Conservation (phyloP, 257 asterid genomes). For the Nicotiana noctiflora region DNA sequence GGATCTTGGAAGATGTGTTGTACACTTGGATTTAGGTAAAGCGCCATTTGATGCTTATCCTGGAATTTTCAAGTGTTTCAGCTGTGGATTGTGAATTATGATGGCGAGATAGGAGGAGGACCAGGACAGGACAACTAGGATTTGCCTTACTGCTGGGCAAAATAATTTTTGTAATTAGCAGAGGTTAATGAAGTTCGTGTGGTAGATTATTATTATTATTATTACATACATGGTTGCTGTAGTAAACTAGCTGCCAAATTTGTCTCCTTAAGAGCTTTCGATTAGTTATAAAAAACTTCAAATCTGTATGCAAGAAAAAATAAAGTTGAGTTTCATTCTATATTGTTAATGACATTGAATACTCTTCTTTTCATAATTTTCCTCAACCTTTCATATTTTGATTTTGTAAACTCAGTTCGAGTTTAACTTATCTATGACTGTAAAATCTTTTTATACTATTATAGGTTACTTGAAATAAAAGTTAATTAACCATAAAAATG, state of each 20-base stretch:
- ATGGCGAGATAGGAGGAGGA: background rate
- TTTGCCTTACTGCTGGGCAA: background rate
- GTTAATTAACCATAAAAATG: no score
- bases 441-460: no score
- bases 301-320: background rate
- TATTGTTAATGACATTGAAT: background rate
- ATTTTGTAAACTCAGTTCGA: background rate
- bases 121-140: background rate
- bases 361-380: background rate
- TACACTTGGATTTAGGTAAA: background rate
- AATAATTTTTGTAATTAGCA: conserved; percentile 8
- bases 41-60: conserved; percentile 4
- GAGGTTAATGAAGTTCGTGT: background rate
- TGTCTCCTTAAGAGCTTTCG: background rate
- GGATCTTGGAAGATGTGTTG: background rate
- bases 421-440: background rate
- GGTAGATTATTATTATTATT: background rate
- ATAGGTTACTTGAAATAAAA: no score
- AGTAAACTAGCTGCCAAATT: background rate
- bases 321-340: background rate
- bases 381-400: background rate
- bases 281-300: background rate
- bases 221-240: background rate
- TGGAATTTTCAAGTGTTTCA: background rate
- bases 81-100: background rate